Evolutionary conservation across 345 rosid genomes (phyloP).

Genomic region (Hibiscus syriacus): DNA sequence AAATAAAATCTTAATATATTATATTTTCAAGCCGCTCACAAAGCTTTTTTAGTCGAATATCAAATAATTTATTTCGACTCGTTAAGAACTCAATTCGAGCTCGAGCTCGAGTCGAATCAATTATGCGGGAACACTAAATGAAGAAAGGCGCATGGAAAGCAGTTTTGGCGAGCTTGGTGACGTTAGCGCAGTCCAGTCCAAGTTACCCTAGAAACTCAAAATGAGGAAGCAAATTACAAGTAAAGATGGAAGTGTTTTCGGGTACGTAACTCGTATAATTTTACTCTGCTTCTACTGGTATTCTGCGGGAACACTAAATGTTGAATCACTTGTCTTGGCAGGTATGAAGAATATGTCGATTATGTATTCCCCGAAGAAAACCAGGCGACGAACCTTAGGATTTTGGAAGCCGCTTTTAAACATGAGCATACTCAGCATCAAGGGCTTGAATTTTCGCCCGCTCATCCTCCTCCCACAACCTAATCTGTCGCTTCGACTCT

Average conservation of each 20-base stretch:
- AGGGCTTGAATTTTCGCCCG: too few species aligned
- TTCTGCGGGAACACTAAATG: neutral
- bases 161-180: slow-evolving; percentile 65
- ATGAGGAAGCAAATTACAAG: slow-evolving; percentile 50
- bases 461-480: too few species aligned
- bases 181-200: slow-evolving; percentile 52
- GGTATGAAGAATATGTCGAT: slow-evolving; percentile 69
- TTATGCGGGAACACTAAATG: too few species aligned
- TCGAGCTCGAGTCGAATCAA: too few species aligned
- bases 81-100: too few species aligned
- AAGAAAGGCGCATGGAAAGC: slow-evolving; percentile 56
- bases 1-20: too few species aligned
- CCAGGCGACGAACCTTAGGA: slow-evolving; percentile 62
- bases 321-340: slow-evolving; percentile 18
- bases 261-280: slow-evolving; percentile 38
- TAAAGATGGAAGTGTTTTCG: slow-evolving; percentile 62
- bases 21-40: too few species aligned
- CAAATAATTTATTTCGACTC: too few species aligned
- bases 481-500: too few species aligned
- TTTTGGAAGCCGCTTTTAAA: slow-evolving; percentile 70
- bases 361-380: slow-evolving; percentile 53
- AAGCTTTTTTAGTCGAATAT: too few species aligned
- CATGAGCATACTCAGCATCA: too few species aligned
- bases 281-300: neutral
- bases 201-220: slow-evolving; percentile 84